These are phyloP conservation scores for Discostella stelligeroides DNA, from an alignment of 108 stramenopile species.

Conservation along the genomic window DNA sequence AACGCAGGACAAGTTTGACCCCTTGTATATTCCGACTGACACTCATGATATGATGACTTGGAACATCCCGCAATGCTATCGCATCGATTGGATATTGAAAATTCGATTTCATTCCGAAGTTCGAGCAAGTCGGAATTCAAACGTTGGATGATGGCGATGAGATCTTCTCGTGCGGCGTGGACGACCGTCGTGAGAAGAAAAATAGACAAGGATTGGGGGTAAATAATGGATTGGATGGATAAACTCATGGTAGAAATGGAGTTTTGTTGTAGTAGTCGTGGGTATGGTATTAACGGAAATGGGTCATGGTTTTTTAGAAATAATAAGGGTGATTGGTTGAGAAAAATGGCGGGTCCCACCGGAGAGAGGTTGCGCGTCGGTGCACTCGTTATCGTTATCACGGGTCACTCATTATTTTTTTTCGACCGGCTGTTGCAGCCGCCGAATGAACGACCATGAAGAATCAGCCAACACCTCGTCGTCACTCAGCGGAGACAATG, in stretches of 20 bases:
- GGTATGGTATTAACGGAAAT: no score
- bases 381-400: no score
- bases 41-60: slow-evolving; percentile 38
- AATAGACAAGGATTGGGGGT: background rate
- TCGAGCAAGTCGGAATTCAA: slow-evolving; percentile 46
- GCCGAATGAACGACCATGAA: no score
- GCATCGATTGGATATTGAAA: slow-evolving; percentile 32
- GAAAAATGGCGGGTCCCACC: no score
- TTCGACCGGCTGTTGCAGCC: no score
- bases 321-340: no score
- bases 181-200: background rate
- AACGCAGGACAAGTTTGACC: slow-evolving; percentile 28
- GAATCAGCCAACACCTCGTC: no score
- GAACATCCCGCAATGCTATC: slow-evolving; percentile 29
- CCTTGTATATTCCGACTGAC: slow-evolving; percentile 30
- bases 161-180: slow-evolving; percentile 7
- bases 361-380: no score
- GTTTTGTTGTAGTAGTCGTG: no score
- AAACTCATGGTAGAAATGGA: background rate
- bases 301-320: no score
- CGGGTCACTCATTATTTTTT: no score
- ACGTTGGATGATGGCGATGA: slow-evolving; percentile 28
- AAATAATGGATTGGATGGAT: background rate
- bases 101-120: slow-evolving; percentile 44
- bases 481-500: no score